Base-by-base conservation (phyloP, 768 basidiomycete species). In the Terana coerulea region DNA sequence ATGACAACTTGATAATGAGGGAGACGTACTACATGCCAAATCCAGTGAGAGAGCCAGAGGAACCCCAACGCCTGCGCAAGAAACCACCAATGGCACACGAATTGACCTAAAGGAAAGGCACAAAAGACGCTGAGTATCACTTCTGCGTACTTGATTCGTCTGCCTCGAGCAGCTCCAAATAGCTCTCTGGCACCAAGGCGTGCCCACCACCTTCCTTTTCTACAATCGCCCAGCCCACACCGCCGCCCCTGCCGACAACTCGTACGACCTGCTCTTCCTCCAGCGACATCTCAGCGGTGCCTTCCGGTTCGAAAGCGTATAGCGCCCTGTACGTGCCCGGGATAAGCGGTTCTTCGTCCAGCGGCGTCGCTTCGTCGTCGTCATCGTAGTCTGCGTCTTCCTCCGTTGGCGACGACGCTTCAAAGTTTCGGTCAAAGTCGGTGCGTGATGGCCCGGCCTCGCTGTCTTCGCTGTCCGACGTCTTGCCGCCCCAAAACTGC, bases 201-300 rank as follows among this genome's bases (percentile, higher is more conserved):
- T 88, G 86, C 5, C 67, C 61, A n/a, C 61, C 66, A 41, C 67
- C 74, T 30, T 66, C 69, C 25, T 60, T 76, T 53, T 80, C 73
- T 1, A 82, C 88, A 8, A 91, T 82, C 0, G 86, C 88, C 89
- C 88, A 90, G 0, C 88, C 88, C 2, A 85, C 83, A 0, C 87
- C 87, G 0, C 88, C 88, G 3, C 88, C 87, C 42, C 87, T 61
- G 9, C 88, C 88, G 3, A 90, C 66, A 24, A 91, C 87, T 2
- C 73, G 72, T 12, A 93, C 83, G 41, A 87, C 57, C 69, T 92
- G 87, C 40, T 84, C 91, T 66, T 90, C 87, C 56, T 75, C 79
- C 49, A 93, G 68, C 37, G 72, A 73, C 88, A 92, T 90, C 79
- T 94, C 91, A 29, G 88, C 86, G 15, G 80, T 81, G 1, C 88